Evolutionary conservation across 2,329 filamentous ascomycete genomes (phyloP), one percentile per base, ranked within the genome.

Genomic region (Aspergillus caelatus): DNA sequence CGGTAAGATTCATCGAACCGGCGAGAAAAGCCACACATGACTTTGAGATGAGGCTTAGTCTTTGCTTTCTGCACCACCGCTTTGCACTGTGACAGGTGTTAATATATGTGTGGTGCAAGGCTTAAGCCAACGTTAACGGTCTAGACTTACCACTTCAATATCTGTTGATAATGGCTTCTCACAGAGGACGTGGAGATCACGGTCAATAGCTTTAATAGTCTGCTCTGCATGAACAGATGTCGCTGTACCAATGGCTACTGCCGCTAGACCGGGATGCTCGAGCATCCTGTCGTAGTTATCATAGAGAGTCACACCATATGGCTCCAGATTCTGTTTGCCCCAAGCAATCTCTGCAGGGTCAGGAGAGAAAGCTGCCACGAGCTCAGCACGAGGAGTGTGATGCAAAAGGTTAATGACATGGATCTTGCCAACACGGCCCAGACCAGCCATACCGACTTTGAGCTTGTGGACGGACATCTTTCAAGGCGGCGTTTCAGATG

Each of bases 1-100:
- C 86, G 81, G 78, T 90, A 91, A 34, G 85, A 88, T 41, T 83
- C 79, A 70, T 91, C 89, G 77, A 91, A 91, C 56, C 87, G 84
- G 41, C 87, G 83, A 4, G 85, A 88, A 79, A 89, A 89, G n/a
- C 86, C 87, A 70, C 86, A 88, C 80, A 90, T 85, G 63, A 90
- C 86, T 74, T 89, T 89, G 36, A 88, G 80, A 57, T 87, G 73
- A 3, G 87, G 86, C 62, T 83, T 81, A 65, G 79, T 80, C 63
- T 79, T 78, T 28, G 86, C 84, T 6, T 85, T 84, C 55, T 84
- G 79, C 60, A 89, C 80, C 26, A 90, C 86, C 16, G 81, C 76
- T 78, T 86, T 82, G 60, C 84, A 86, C 86, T 88, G 65, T 59
- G 39, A 28, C 19, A 2, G 16, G 8, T 16, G 36, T 60, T 45